Base-by-base conservation (phyloP, 441 rosid species). In the Adansonia grandidieri region DNA sequence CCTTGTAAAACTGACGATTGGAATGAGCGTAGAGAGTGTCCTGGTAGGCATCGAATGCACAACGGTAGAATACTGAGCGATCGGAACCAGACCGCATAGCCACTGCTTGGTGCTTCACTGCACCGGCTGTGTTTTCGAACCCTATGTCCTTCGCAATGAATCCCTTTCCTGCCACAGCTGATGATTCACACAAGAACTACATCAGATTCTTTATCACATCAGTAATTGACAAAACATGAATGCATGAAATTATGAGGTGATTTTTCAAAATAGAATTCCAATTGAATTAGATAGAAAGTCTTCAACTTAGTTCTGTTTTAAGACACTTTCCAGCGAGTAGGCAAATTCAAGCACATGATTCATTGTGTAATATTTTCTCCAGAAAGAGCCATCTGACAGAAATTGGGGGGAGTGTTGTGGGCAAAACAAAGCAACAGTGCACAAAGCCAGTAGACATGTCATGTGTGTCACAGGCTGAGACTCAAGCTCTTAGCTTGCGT, bases 61-160 rank as follows among this genome's bases (percentile, higher is more conserved):
- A 93, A 17, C 74, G 83, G 83, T 85, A 85, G 74, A 84, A 86
- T 0, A 89, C 89, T 0, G 98, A 93, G 73, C 73, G 83, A 80
- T 95, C 97, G 2, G 98, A 90, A 5, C 89, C 89, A 4, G 93
- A 91, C 56, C 96, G 84, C 82, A 93, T 87, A 3, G 98, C 98
- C 42, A 93, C 96, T 2, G 98, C 98, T 73, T 92, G 98, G 20
- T 85, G 96, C 81, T 90, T 93, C 0, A 5, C 80, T 61, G 97
- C 81, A 15, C 98, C 96, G 0, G 98, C 88, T 1, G 90, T 88
- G 96, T 95, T 95, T 15, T 78, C 78, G 79, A 93, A 91, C 51
- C 22, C 56, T 20, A 93, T 87, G 80, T 89, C 95, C 48, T 81
- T 89, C 15, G 91, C 92, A 22, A 93, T 73, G 82, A 93, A 95